These are phyloP conservation scores for Xylariaceae sp. DNA, from an alignment of 2,329 filamentous ascomycete genomes.

Conservation along the genomic window DNA sequence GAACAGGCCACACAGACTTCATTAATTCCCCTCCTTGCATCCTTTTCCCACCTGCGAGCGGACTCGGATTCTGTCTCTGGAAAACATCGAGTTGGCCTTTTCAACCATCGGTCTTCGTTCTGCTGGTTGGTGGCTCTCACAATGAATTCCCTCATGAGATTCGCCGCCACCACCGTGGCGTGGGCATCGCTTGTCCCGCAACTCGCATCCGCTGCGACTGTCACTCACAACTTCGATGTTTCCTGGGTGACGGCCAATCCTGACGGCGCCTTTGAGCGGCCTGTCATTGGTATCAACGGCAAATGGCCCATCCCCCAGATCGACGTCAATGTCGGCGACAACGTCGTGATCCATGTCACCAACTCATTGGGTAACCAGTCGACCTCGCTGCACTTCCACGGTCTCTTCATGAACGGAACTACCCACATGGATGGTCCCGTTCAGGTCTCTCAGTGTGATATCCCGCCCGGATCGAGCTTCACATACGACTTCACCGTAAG, in stretches of 20 bases:
- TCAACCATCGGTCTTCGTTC: neutral
- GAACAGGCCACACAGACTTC: neutral
- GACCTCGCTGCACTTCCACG: conserved; percentile 66
- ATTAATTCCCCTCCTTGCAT: neutral
- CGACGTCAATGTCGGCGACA: conserved; percentile 57
- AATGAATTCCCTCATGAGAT: conserved; percentile 17
- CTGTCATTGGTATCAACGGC: conserved; percentile 72
- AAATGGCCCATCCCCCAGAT: conserved; percentile 69
- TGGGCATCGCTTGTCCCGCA: conserved; percentile 18
- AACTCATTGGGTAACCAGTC: conserved; percentile 58
- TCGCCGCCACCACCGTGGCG: conserved; percentile 13
- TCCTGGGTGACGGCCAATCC: conserved; percentile 68
- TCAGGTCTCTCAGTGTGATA: conserved; percentile 61
- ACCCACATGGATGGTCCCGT: conserved; percentile 66
- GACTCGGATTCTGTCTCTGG: neutral
- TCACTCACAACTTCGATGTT: conserved; percentile 62
- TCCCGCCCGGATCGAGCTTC: conserved; percentile 59
- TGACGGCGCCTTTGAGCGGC: conserved; percentile 58
- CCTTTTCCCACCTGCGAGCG: neutral
- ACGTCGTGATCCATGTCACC: conserved; percentile 51
- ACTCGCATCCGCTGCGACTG: conserved; percentile 39
- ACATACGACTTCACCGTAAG: conserved; percentile 64
- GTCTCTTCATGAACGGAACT: conserved; percentile 62
- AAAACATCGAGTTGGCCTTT: neutral
- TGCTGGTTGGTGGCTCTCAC: conserved; percentile 8